A percentile compares a stretch with the other conserved stretches of the same genome.
phyloP scores from a whole-genome alignment of 2,329 filamentous ascomycete species.

The Fusarium hostae region DNA sequence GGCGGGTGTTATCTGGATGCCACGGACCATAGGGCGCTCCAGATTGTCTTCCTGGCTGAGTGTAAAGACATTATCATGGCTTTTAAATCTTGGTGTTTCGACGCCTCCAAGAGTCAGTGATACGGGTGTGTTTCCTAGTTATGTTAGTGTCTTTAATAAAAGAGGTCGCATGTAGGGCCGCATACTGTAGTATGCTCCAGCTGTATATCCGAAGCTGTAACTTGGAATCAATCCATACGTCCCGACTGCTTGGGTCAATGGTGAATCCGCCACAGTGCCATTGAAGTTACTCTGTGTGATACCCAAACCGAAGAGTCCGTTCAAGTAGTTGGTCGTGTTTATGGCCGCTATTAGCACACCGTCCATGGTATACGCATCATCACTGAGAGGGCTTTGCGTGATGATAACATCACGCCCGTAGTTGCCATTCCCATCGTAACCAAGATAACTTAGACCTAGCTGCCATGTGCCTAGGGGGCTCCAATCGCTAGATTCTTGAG shows the following conservation, averaged over 20 bases:
- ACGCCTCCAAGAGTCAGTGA: constrained; percentile 78
- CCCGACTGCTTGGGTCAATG: constrained; percentile 68
- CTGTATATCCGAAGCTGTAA: constrained; percentile 79
- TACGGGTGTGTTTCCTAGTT: constrained; percentile 54
- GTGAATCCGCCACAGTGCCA: constrained; percentile 59
- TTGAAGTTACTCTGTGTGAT: constrained; percentile 65
- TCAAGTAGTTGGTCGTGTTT: constrained; percentile 66
- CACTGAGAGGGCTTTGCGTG: constrained; percentile 53
- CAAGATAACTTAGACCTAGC: constrained; percentile 69
- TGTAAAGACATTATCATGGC: constrained; percentile 70
- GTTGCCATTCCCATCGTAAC: constrained; percentile 68
- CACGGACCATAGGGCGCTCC: constrained; percentile 70
- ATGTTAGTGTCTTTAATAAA: constrained; percentile 14
- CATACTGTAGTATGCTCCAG: constrained; percentile 77
- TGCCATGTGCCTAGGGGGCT: constrained; percentile 67
- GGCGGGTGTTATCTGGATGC: constrained; percentile 57
- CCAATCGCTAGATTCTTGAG: constrained; percentile 67
- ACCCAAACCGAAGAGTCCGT: constrained; percentile 67
- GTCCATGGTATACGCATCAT: constrained; percentile 55
- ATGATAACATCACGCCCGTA: constrained; percentile 68
- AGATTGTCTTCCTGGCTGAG: constrained; percentile 65
- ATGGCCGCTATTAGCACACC: constrained; percentile 61
- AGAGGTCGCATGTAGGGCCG: neutral
- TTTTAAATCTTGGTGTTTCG: constrained; percentile 69
- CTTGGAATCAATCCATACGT: constrained; percentile 72